phyloP scores from a whole-genome alignment of 169 alveolate genomes.

The Hepatocystis sp. region DNA sequence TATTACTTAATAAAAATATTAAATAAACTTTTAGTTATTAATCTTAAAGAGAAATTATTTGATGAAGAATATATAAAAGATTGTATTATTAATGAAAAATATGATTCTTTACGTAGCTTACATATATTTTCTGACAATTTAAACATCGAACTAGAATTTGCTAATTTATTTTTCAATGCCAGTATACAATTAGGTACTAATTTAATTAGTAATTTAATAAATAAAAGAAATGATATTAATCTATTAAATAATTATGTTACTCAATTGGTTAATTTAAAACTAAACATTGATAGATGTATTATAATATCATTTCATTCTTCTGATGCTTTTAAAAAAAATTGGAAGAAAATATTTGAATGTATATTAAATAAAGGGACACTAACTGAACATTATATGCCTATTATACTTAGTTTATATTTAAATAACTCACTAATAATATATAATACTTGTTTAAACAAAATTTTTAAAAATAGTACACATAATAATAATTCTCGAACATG shows the following conservation, averaged over 20 bases:
- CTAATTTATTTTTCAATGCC: conserved; percentile 41
- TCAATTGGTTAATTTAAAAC: conserved; percentile 34
- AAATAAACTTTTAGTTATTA: conserved; percentile 37
- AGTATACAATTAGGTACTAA: conserved; percentile 24
- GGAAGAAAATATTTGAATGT: conserved; percentile 66
- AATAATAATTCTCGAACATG: conserved; percentile 24
- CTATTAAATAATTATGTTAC: conserved; percentile 22
- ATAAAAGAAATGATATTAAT: conserved; percentile 20
- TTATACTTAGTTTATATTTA: conserved; percentile 57
- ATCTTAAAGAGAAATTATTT: conserved; percentile 38
- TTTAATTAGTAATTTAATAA: conserved; percentile 28
- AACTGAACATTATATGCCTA: conserved; percentile 57
- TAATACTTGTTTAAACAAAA: conserved; percentile 46
- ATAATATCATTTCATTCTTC: conserved; percentile 58
- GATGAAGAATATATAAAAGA: conserved; percentile 20
- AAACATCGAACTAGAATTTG: conserved; percentile 23
- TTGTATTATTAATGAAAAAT: conserved; percentile 62
- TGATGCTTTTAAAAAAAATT: conserved; percentile 27
- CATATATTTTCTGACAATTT: conserved; percentile 57
- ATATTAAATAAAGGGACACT: conserved; percentile 50
- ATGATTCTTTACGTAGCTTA: conserved; percentile 41
- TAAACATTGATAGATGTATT: conserved; percentile 59
- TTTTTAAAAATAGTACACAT: conserved; percentile 21
- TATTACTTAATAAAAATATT: conserved; percentile 28
- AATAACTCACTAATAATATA: conserved; percentile 55